These are phyloP conservation scores for Sanguinoderma infundibulare DNA, from an alignment of 1,284 basidiomycete genomes.

Conservation along the genomic window DNA sequence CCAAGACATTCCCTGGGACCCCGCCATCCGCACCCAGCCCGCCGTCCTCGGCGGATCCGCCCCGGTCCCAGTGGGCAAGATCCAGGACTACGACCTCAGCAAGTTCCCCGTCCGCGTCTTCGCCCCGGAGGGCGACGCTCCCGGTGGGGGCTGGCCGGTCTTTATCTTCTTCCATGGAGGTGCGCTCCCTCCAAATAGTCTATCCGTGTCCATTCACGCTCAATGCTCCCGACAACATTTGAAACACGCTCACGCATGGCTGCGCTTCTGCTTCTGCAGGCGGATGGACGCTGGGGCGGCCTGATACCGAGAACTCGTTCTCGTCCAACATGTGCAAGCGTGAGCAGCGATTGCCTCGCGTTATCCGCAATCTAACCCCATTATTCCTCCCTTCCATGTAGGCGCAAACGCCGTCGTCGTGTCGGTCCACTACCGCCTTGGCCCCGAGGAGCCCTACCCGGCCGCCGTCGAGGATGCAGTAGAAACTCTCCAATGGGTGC, in stretches of 20 bases:
- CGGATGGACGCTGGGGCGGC: constrained; percentile 73
- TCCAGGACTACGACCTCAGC: constrained; percentile 51
- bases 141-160: constrained; percentile 60
- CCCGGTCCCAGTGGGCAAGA: constrained; percentile 56
- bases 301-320: constrained; percentile 62
- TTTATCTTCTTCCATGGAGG: constrained; percentile 68
- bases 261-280: constrained; percentile 40
- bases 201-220: neutral
- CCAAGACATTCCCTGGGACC: constrained; percentile 64
- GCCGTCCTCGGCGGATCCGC: constrained; percentile 60
- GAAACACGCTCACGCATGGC: neutral
- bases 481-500: constrained; percentile 68
- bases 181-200: constrained; percentile 26
- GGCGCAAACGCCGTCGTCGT: constrained; percentile 60
- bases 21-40: constrained; percentile 54
- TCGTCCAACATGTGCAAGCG: constrained; percentile 61
- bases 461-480: constrained; percentile 76
- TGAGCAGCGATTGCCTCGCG: constrained; percentile 29
- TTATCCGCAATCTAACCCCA: neutral
- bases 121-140: constrained; percentile 56
- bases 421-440: constrained; percentile 76
- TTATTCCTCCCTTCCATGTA: constrained; percentile 25
- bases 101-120: constrained; percentile 58
- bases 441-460: constrained; percentile 77
- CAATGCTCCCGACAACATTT: neutral